These are phyloP conservation scores for Sextonia rubra DNA, from an alignment of 164 flowering plant genomes.

Conservation along the genomic window DNA sequence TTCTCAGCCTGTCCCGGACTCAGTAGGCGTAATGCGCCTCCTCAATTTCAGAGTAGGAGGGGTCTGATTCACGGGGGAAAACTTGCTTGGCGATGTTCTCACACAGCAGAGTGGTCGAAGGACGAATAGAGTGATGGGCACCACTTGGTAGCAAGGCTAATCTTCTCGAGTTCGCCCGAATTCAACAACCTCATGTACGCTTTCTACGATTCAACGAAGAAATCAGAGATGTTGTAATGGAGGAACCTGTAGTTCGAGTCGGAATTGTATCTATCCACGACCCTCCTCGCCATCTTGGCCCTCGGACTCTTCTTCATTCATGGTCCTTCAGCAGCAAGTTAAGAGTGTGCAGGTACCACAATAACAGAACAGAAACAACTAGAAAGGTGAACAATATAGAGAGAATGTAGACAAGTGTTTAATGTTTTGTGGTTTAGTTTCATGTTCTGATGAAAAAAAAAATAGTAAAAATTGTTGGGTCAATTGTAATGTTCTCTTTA, in stretches of 20 bases:
- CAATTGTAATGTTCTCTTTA: too few relatives aligned
- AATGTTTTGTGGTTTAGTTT: too few relatives aligned
- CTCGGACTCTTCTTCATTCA: too few relatives aligned
- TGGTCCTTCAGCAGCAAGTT: too few relatives aligned
- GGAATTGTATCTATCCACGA: constrained; percentile 18
- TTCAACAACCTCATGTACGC: constrained; percentile 14
- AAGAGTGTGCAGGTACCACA: too few relatives aligned
- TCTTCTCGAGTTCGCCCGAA: constrained; percentile 11
- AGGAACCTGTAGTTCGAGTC: too few relatives aligned
- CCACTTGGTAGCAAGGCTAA: constrained; percentile 30
- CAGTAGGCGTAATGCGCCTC: constrained; percentile 41
- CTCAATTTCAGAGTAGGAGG: constrained; percentile 31
- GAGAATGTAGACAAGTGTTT: too few relatives aligned
- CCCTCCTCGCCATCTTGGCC: constrained; percentile 19
- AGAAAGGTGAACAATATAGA: too few relatives aligned
- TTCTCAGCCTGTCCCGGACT: constrained; percentile 41
- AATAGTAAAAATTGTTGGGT: too few relatives aligned
- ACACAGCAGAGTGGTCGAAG: constrained; percentile 30
- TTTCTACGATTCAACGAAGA: constrained; percentile 17
- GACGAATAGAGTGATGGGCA: constrained; percentile 30
- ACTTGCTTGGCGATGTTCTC: constrained; percentile 42
- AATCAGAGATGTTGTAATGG: constrained; percentile 2
- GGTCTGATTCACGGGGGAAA: constrained; percentile 29
- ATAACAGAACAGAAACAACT: too few relatives aligned
- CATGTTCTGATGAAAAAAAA: too few relatives aligned